Conservation (phyloP, 2,329 filamentous ascomycete genomes). For the Paecilomyces niveus region DNA sequence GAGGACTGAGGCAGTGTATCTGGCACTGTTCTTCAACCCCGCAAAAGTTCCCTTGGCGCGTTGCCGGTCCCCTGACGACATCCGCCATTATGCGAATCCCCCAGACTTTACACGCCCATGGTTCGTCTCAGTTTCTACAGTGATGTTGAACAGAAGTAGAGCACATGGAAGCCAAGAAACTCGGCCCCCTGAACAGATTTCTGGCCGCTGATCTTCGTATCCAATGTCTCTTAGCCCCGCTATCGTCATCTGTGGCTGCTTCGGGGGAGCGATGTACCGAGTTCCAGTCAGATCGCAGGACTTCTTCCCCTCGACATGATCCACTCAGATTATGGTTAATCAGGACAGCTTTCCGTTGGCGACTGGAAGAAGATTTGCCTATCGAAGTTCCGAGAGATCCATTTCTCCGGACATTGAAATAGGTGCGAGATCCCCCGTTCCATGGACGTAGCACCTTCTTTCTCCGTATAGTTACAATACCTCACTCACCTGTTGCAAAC, state of each 20-base stretch:
- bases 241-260: not conserved
- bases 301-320: not conserved
- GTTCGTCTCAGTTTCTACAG: not conserved
- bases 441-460: not conserved
- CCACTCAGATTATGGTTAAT: not conserved
- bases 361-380: not conserved
- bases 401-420: not conserved
- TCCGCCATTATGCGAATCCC: not conserved
- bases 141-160: not conserved
- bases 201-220: not conserved
- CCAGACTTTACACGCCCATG: not conserved
- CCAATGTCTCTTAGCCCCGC: not conserved
- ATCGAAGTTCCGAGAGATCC: not conserved
- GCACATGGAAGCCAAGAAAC: not conserved
- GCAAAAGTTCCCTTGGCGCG: not conserved
- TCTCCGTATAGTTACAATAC: not conserved
- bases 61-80: not conserved
- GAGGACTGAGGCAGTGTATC: not conserved
- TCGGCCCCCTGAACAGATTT: not conserved
- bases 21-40: not conserved
- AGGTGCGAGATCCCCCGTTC: not conserved
- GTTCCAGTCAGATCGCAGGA: slow-evolving; percentile 1
- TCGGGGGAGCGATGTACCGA: slow-evolving; percentile 27
- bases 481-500: not conserved
- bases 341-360: not conserved